Percentiles rank a stretch among this genome's conserved stretches.
Conservation (phyloP, 1,284 basidiomycete species). For the Grifola frondosa region DNA sequence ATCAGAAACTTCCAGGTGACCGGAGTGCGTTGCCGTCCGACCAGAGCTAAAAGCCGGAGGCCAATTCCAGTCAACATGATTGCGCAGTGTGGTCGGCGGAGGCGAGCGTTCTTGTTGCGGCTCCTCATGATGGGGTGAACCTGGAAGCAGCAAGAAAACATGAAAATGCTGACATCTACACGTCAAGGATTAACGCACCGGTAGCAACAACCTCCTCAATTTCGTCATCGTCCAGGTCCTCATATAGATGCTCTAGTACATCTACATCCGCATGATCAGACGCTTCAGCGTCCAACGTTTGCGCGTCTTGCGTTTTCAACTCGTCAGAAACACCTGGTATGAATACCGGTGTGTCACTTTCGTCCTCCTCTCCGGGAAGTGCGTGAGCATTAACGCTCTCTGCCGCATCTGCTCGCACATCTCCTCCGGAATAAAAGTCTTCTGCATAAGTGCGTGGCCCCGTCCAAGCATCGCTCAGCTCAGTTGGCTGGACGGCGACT, state of each 20-base stretch:
- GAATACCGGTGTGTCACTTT: background rate
- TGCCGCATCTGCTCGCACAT: slow-evolving; percentile 18
- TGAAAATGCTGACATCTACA: too few relatives aligned
- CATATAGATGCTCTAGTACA: slow-evolving; percentile 7
- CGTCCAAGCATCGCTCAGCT: slow-evolving; percentile 50
- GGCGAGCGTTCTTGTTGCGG: background rate
- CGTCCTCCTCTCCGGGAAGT: slow-evolving; percentile 20
- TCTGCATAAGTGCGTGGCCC: slow-evolving; percentile 51
- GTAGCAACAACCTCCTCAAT: background rate
- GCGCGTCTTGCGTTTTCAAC: background rate
- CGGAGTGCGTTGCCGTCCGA: slow-evolving; percentile 25
- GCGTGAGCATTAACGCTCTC: slow-evolving; percentile 20
- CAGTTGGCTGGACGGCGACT: slow-evolving; percentile 14
- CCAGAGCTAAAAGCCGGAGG: slow-evolving; percentile 36
- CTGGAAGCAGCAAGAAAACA: too few relatives aligned
- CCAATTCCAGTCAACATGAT: slow-evolving; percentile 38
- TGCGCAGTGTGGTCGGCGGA: slow-evolving; percentile 18
- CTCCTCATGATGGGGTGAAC: too few relatives aligned
- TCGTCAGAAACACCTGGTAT: slow-evolving; percentile 12
- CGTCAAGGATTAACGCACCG: background rate
- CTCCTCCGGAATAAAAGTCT: slow-evolving; percentile 46
- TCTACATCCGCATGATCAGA: slow-evolving; percentile 4
- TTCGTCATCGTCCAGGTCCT: background rate
- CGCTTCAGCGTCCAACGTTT: too few relatives aligned
- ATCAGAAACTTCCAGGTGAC: slow-evolving; percentile 19